Base-by-base conservation (phyloP, 2,329 filamentous ascomycete species). In the Fusarium phyllophilum region DNA sequence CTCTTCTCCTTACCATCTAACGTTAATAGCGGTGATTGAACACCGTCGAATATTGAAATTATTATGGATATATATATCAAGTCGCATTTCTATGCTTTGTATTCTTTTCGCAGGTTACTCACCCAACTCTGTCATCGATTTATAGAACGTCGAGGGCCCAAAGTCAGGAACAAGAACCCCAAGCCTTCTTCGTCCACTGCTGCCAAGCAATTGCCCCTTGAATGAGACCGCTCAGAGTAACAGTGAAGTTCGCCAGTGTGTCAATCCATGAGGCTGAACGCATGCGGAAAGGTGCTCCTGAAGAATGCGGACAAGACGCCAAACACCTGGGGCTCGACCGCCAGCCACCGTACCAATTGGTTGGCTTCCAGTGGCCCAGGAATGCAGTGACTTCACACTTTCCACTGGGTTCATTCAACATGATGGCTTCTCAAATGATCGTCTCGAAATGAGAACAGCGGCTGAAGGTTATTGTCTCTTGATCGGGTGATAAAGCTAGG, bases 221-320 rank as follows among this genome's bases (percentile, higher is more conserved):
- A 14, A 8, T 34, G 3, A 5, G 11, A 22, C 4, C 12, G 3
- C 18, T 34, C 17, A 15, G 1, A 13, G 10, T 6, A 17, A 14
- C 20, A 17, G 3, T 10, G 22, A 26, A 29, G 3, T 36, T 12
- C 1, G 22, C 20, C 11, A 22, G 10, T 26, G 9, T 48, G 3
- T 26, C 6, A 41, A 48, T 9, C 15, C 9, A 42, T 24, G 24
- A 31, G 36, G 22, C 31, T 24, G 22, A 51, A 51, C 39, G 52
- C 24, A 52, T 66, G 14, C 29, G 61, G 62, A 26, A 67, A 59
- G n/a, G 34, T 20, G 14, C 8, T 26, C 14, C 6, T 26, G 14
- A 31, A 36, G 46, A 61, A 66, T 66, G 62, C 62, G 65, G 45
- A 31, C 52, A 17, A 34, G 31, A 31, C 29, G 48, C 12, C 20